phyloP scores from a whole-genome alignment of 2,329 filamentous ascomycete genomes.

The Aspergillus costaricaensis region DNA sequence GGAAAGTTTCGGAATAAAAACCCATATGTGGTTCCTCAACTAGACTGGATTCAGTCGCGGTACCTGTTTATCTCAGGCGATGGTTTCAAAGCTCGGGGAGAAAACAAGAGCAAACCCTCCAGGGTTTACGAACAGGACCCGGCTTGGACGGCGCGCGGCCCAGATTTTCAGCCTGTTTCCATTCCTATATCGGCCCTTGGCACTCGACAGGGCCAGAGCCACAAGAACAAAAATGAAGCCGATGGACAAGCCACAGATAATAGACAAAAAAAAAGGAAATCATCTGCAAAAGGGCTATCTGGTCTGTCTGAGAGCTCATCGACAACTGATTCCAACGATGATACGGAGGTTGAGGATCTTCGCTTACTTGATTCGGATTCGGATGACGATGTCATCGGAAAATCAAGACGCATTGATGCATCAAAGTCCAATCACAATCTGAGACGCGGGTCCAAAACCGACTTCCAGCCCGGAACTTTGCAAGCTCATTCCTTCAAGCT shows the following conservation, averaged over 20 bases:
- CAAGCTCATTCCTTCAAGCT: slow-evolving; percentile 63
- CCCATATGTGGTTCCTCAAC: slow-evolving; percentile 65
- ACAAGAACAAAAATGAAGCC: slow-evolving; percentile 5
- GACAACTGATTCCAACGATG: slow-evolving; percentile 48
- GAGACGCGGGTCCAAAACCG: slow-evolving; percentile 42
- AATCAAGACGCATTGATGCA: not conserved
- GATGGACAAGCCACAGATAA: not conserved
- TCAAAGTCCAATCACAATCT: not conserved
- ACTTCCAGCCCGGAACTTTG: slow-evolving; percentile 69
- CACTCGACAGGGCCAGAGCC: slow-evolving; percentile 40
- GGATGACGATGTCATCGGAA: slow-evolving; percentile 20
- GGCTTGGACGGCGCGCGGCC: slow-evolving; percentile 43
- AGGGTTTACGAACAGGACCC: slow-evolving; percentile 42
- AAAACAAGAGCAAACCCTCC: not conserved
- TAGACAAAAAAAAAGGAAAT: not conserved
- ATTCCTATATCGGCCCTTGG: slow-evolving; percentile 57
- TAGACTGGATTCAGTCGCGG: slow-evolving; percentile 87
- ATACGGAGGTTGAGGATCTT: slow-evolving; percentile 53
- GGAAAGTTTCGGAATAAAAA: slow-evolving; percentile 53
- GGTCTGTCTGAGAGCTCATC: not conserved
- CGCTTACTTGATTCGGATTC: slow-evolving; percentile 42
- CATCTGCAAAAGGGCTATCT: not conserved
- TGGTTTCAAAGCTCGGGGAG: slow-evolving; percentile 18
- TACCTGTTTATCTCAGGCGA: slow-evolving; percentile 69
- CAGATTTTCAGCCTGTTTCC: slow-evolving; percentile 37